Evolutionary conservation across 371 early-diverging fungal species (phyloP).

Genomic region (Cokeromyces recurvatus): DNA sequence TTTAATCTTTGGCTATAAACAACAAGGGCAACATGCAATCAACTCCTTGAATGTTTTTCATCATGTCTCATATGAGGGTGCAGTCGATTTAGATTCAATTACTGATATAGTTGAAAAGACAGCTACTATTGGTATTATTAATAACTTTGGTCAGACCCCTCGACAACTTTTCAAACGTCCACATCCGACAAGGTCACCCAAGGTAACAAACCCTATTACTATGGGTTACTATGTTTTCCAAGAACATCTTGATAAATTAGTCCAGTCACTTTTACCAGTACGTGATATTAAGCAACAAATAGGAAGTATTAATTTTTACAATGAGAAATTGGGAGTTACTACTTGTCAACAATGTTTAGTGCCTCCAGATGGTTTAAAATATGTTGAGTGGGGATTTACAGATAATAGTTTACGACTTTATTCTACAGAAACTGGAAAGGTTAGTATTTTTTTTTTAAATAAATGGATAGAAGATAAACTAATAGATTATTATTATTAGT

Average conservation of each 20-base stretch:
- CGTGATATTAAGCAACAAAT: constrained; percentile 55
- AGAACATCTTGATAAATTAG: constrained; percentile 47
- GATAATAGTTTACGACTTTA: constrained; percentile 66
- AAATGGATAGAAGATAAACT: background rate
- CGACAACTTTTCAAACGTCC: constrained; percentile 78
- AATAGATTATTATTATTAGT: constrained; percentile 23
- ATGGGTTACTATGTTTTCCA: constrained; percentile 47
- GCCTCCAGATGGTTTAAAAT: constrained; percentile 55
- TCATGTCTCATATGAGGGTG: constrained; percentile 89
- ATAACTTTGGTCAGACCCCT: constrained; percentile 96
- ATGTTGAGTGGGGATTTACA: constrained; percentile 71
- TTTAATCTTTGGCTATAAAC: constrained; percentile 87
- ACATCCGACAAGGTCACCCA: constrained; percentile 55
- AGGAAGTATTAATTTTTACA: constrained; percentile 42
- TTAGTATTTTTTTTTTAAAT: constrained; percentile 10
- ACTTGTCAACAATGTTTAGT: constrained; percentile 48
- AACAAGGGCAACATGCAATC: constrained; percentile 77
- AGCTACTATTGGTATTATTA: constrained; percentile 89
- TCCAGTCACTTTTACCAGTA: constrained; percentile 52
- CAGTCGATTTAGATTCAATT: constrained; percentile 83
- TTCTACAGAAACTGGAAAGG: constrained; percentile 59
- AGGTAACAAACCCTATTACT: constrained; percentile 30
- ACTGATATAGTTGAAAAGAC: constrained; percentile 86
- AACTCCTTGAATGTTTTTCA: constrained; percentile 88
- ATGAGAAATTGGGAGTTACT: constrained; percentile 46